Evolutionary conservation across 805 yeast genomes (phyloP).

Genomic region (Zygotorulaspora florentina): DNA sequence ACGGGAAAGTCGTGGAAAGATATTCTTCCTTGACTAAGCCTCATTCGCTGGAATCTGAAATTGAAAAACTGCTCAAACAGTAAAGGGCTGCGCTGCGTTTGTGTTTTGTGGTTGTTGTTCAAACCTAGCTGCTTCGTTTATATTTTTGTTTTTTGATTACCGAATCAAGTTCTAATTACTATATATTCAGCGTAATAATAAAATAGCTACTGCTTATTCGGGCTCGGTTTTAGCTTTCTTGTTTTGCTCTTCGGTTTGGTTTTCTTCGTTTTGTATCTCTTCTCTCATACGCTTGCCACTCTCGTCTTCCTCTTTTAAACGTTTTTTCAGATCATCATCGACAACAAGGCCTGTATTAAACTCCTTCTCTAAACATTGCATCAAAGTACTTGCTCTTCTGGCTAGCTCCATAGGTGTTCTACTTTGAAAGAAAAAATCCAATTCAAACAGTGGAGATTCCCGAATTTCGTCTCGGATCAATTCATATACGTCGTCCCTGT

Average conservation of each 20-base stretch:
- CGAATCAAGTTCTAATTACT: no score
- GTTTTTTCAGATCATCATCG: constrained; percentile 24
- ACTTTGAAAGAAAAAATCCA: constrained; percentile 83
- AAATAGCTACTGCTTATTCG: background rate
- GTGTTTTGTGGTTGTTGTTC: background rate
- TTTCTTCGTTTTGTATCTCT: constrained; percentile 16
- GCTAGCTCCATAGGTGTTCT: constrained; percentile 73
- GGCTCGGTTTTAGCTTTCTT: constrained; percentile 16
- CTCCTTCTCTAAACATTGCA: constrained; percentile 73
- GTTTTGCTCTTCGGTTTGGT: constrained; percentile 7
- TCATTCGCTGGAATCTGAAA: constrained; percentile 47
- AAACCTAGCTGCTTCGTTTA: background rate
- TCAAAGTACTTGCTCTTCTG: constrained; percentile 75
- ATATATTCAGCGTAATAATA: background rate
- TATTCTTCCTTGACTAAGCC: constrained; percentile 71
- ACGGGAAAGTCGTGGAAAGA: constrained; percentile 56
- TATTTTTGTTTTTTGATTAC: no score
- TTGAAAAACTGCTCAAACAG: constrained; percentile 50
- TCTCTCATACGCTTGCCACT: constrained; percentile 26
- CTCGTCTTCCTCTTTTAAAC: constrained; percentile 30
- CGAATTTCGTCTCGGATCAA: constrained; percentile 69
- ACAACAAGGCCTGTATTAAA: constrained; percentile 39
- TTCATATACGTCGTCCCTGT: constrained; percentile 74
- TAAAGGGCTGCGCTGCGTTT: background rate
- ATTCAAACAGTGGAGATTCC: constrained; percentile 70